These are phyloP conservation scores for Smittium culicis DNA, from an alignment of 371 early-diverging fungal genomes.

Conservation along the genomic window DNA sequence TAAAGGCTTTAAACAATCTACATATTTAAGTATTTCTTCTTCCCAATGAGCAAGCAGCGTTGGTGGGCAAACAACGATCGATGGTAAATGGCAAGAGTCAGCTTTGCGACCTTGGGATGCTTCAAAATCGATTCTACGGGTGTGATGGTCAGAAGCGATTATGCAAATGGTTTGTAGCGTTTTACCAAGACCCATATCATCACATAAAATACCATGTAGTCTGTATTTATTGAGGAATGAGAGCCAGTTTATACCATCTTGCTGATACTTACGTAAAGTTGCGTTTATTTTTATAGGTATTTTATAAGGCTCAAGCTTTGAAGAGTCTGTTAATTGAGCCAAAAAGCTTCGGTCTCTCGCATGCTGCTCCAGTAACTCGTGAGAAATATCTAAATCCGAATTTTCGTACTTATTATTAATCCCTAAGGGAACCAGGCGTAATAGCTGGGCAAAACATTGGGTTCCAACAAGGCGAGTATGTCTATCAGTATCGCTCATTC, in stretches of 20 bases:
- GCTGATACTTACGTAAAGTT: conserved; percentile 85
- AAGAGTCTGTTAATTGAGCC: conserved; percentile 78
- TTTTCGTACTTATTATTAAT: conserved; percentile 32
- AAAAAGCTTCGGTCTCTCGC: conserved; percentile 78
- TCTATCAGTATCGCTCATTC: conserved; percentile 93
- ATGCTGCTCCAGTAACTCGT: conserved; percentile 62
- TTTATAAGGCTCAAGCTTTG: conserved; percentile 65
- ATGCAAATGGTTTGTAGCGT: conserved; percentile 96
- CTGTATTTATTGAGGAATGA: conserved; percentile 92
- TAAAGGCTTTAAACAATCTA: conserved; percentile 60
- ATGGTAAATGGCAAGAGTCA: conserved; percentile 40
- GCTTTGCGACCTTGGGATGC: conserved; percentile 40
- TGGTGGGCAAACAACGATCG: conserved; percentile 94
- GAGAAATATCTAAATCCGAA: conserved; percentile 44
- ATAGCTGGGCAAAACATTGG: conserved; percentile 83
- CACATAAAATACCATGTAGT: conserved; percentile 95
- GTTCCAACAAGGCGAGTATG: conserved; percentile 75
- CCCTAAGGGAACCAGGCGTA: conserved; percentile 77
- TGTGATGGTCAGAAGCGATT: conserved; percentile 73
- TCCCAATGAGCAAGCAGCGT: conserved; percentile 97
- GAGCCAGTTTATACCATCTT: conserved; percentile 96
- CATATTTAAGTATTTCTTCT: conserved; percentile 79
- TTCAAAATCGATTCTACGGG: conserved; percentile 42
- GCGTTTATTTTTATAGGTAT: conserved; percentile 88
- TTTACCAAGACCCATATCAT: conserved; percentile 98